Base-by-base conservation (phyloP, 768 basidiomycete genomes). In the Agaricus bisporus region DNA sequence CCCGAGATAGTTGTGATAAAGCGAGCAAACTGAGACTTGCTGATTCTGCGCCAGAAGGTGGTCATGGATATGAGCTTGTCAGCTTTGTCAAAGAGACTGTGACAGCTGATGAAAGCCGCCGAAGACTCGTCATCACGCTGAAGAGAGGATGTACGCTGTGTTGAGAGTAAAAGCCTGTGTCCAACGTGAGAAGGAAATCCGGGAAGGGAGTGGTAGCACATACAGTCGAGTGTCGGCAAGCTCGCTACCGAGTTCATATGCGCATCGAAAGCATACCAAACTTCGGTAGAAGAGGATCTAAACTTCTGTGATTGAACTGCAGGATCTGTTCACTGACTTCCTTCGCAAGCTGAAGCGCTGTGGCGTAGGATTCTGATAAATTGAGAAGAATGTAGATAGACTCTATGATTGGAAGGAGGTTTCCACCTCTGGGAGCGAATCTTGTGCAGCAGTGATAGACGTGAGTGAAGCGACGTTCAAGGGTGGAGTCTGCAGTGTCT, bases 61-160 rank as follows among this genome's bases (percentile, higher is more conserved):
- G 92, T 90, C 70, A 95, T 97, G 4, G 91, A 88, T 26, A 98
- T 84, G 35, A 98, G 83, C 66, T 95, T 95, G 78, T 98, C 94
- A 22, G 97, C 97, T 70, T 97, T 95, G 66, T 93, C 90, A 66
- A 93, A 95, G 8, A 97, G 78, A 63, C 81, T 90, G 64, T 91
- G 82, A 51, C 95, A 86, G 66, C 97, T 98, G 69, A 98, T 89
- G 47, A 98, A 79, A 0, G 92, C 91, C 0, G 92, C 94, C 63
- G 92, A 87, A 7, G 87, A 86, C 65, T 95, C 92, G 62, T 88
- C 87, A 63, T 97, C 94, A 61, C 86, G 86, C 44, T 94, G 85
- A 35, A 97, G 78, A 1, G 91, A 83, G 0, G 94, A 91, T 1
- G 91, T 93, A 18, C 91, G 84, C 63, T 95, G 95, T 1, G 93